These are phyloP conservation scores for Apiotrichum porosum DNA, from an alignment of 1,284 basidiomycete species.

Conservation along the genomic window DNA sequence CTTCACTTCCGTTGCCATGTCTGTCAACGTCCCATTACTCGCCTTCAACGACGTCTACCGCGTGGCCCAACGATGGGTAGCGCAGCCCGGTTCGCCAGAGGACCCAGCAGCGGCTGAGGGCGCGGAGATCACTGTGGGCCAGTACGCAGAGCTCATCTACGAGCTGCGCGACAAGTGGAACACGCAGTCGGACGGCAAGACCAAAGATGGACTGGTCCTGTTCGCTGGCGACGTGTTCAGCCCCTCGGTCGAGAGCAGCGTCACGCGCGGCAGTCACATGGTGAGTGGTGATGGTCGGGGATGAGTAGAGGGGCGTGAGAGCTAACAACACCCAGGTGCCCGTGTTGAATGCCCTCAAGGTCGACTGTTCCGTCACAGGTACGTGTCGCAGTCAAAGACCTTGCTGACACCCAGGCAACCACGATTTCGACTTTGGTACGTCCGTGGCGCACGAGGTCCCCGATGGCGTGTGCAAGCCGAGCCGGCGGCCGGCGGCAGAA, in stretches of 20 bases:
- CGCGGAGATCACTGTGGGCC: constrained; percentile 46
- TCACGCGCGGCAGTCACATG: constrained; percentile 89
- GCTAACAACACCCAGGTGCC: constrained; percentile 56
- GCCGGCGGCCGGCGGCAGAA: too few species aligned
- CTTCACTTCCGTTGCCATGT: constrained; percentile 6
- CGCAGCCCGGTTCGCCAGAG: constrained; percentile 33
- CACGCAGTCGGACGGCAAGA: constrained; percentile 35
- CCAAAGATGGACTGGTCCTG: constrained; percentile 67
- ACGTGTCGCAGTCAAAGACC: background rate
- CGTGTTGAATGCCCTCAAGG: constrained; percentile 60
- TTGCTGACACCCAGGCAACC: constrained; percentile 58
- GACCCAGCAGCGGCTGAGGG: background rate
- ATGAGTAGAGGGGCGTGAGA: too few species aligned
- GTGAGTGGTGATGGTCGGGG: constrained; percentile 49
- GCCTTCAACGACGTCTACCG: constrained; percentile 53
- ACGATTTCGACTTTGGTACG: constrained; percentile 72
- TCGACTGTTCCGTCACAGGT: constrained; percentile 35
- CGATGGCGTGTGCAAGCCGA: constrained; percentile 3
- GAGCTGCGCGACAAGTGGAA: constrained; percentile 38
- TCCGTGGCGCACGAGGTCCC: too few species aligned
- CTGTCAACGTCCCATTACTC: constrained; percentile 36
- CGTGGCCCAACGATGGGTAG: constrained; percentile 55
- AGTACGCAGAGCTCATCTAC: constrained; percentile 49
- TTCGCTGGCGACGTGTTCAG: constrained; percentile 87
- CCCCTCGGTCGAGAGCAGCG: constrained; percentile 77